phyloP scores from a whole-genome alignment of 2,329 filamentous ascomycete species.

The Pyricularia grisea region DNA sequence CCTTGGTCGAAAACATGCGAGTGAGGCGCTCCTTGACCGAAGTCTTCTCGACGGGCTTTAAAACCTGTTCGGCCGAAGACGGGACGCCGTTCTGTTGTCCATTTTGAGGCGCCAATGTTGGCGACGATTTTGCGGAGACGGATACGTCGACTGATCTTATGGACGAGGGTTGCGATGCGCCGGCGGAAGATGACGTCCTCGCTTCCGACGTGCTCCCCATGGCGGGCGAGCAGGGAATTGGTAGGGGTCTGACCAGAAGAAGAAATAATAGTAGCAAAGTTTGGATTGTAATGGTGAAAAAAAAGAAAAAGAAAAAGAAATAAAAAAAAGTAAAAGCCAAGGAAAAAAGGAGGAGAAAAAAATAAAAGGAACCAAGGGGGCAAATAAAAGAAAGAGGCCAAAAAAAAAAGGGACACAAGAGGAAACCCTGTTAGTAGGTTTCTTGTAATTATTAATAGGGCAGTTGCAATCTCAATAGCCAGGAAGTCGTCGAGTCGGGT shows the following conservation, averaged over 20 bases:
- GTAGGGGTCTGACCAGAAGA: background rate
- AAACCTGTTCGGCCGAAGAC: constrained; percentile 17
- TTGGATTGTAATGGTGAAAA: background rate
- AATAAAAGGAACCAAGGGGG: constrained; percentile 3
- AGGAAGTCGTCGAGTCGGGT: background rate
- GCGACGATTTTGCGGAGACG: constrained; percentile 26
- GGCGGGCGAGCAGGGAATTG: constrained; percentile 1
- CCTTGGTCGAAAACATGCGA: constrained; percentile 56
- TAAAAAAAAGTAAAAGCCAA: constrained; percentile 5
- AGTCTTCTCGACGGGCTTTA: constrained; percentile 39
- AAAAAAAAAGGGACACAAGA: constrained; percentile 7
- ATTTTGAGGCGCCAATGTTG: constrained; percentile 29
- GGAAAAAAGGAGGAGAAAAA: constrained; percentile 5
- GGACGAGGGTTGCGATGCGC: constrained; percentile 39
- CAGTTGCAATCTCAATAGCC: background rate
- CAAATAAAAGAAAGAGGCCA: constrained; percentile 7
- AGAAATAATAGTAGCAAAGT: background rate
- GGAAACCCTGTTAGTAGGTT: constrained; percentile 2
- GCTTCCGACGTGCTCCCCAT: constrained; percentile 22
- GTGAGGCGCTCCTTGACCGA: constrained; percentile 56
- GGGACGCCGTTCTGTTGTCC: constrained; percentile 12
- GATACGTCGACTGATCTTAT: constrained; percentile 34
- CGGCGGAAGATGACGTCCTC: constrained; percentile 27
- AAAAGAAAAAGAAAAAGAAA: background rate
- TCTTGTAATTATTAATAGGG: constrained; percentile 1